Evolutionary conservation across 2,329 filamentous ascomycete genomes (phyloP), one percentile per base, ranked within the genome.

Genomic region (Rugonectria rugulosa): DNA sequence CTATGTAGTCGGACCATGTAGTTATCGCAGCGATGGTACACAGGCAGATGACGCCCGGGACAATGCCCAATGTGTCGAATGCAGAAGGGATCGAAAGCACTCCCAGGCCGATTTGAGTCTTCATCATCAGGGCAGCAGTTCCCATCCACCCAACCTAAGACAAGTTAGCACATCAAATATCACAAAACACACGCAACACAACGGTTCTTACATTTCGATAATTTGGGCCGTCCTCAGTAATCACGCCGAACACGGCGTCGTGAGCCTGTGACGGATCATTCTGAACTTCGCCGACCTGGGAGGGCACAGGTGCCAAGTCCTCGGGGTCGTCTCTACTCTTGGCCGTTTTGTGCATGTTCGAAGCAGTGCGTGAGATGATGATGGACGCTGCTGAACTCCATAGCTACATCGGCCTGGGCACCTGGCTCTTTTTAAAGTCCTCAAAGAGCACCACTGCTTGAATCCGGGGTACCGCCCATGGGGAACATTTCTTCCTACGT

Each of bases 61-160:
- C 68, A 29, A 81, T 68, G 11, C 79, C 79, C 10, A 81, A 68
- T 2, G 69, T 69, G 51, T 81, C 68, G 56, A 80, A 79, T 0
- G 74, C 72, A 4, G 68, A 58, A 2, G 79, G 79, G 29, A 81
- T 79, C 1, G 78, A 79, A n/a, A 81, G 70, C n/a, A 81, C 78
- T 37, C 75, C 65, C 2, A 79, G 70, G 27, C 76, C 76, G 24
- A 78, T 74, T 53, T 78, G 74, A 3, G 73, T 76, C 67, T 79
- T 78, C 72, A 78, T 75, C 75, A 78, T 79, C 38, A 79, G 68
- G 20, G 71, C 73, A 1, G 69, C 62, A 15, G 77, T 76, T 21
- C 74, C 76, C 4, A 74, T 43, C 77, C 76, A 79, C 44, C 75
- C 74, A 31, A 27, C 76, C 71, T 73, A n/a, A 5, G 14, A 9